Evolutionary conservation across 2,329 filamentous ascomycete genomes (phyloP).

Genomic region (Beauveria bassiana): DNA sequence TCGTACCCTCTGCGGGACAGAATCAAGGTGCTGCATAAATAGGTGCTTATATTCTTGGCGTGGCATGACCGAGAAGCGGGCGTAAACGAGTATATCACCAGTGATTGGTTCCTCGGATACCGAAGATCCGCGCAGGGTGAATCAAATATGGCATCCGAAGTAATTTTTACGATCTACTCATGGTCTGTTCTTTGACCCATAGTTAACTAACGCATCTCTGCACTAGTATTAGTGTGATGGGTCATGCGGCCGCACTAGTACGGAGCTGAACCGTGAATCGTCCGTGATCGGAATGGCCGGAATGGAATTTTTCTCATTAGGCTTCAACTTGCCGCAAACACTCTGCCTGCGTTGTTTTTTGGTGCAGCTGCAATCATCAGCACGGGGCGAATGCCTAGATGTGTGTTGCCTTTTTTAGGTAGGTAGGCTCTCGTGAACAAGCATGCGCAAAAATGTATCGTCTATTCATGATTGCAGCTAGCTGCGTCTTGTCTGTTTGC

Average conservation of each 20-base stretch:
- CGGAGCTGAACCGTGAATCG: background rate
- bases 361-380: background rate
- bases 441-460: background rate
- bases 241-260: too few relatives aligned
- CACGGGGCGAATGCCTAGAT: background rate
- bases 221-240: too few relatives aligned
- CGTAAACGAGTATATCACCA: background rate
- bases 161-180: too few relatives aligned
- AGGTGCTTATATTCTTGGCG: too few relatives aligned
- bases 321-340: background rate
- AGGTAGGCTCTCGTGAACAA: background rate
- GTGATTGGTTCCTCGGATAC: background rate
- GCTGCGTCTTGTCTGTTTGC: background rate
- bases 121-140: background rate
- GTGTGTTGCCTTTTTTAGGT: too few relatives aligned
- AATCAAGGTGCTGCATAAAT: background rate
- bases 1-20: too few relatives aligned
- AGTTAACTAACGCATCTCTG: too few relatives aligned
- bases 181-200: too few relatives aligned
- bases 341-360: background rate
- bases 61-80: background rate
- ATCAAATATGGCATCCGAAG: too few relatives aligned
- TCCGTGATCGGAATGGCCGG: too few relatives aligned
- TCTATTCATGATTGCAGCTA: background rate
- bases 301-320: background rate